Base-by-base conservation (phyloP, 1,139 yeast genomes). In the Lodderomyces metapsilosis region DNA sequence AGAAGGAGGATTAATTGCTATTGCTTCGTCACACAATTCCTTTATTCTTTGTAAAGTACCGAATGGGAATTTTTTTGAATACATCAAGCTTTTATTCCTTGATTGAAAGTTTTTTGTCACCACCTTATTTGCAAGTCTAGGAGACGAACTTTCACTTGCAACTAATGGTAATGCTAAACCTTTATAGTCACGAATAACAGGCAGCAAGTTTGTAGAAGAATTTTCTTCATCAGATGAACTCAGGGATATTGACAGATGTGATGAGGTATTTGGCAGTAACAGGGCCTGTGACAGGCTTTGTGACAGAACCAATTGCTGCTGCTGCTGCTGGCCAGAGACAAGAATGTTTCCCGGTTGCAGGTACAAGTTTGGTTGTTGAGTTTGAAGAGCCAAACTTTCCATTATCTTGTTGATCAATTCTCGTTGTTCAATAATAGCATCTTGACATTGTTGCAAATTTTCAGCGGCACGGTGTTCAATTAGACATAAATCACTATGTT, bases 401-500 rank as follows among this genome's bases (percentile, higher is more conserved):
- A 68, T 61, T 17, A 79, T 69, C 33, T 57, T 62, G 6, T 67
- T 54, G 10, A 87, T 68, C 16, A 77, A 56, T n/a, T 74, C 75
- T 36, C 78, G 71, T 44, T 88, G 96, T 43, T 91, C 97, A 13
- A 78, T 63, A 5, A 92, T 68, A 20, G 77, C 73, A 51, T 94
- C 98, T 52, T 92, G 96, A 38, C 83, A 72, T 30, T 74, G 55
- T 52, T 85, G 88, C n/a, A 92, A 78, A 35, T 84, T 83, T 48
- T 89, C 91, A 53, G 83, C 88, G 3, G 86, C 79, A 51, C 84
- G 77, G 61, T 89, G 96, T 57, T 89, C 98, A 34, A 88, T 79
- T 22, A 87, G 70, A 54, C 99, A 94, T 41, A 87, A 68, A 56
- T 89, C 95, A 1, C 94, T 84, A 62, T 94, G 99, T 40, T 84